Evolutionary conservation across 2,329 filamentous ascomycete genomes (phyloP).

Genomic region (Pseudocercospora crystallina): DNA sequence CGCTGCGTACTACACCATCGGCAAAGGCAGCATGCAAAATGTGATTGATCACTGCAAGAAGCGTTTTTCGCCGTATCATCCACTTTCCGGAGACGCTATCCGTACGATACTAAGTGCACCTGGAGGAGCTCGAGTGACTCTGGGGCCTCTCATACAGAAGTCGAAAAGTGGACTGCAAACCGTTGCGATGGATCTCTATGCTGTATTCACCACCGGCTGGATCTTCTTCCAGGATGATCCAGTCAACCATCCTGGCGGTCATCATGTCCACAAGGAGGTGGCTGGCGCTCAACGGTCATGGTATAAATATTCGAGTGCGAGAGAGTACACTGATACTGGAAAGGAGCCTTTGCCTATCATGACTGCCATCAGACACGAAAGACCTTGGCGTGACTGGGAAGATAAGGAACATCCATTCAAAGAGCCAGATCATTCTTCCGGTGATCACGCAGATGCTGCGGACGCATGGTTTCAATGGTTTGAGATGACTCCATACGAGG

Average conservation of each 20-base stretch:
- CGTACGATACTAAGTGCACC: slow-evolving; percentile 28
- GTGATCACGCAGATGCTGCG: slow-evolving; percentile 32
- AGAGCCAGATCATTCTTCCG: slow-evolving; percentile 24
- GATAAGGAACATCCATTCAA: slow-evolving; percentile 31
- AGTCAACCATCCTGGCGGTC: slow-evolving; percentile 21
- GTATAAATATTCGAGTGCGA: slow-evolving; percentile 32
- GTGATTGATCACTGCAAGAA: slow-evolving; percentile 37
- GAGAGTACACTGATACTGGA: slow-evolving; percentile 28
- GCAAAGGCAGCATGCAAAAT: slow-evolving; percentile 27
- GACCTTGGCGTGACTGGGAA: slow-evolving; percentile 32
- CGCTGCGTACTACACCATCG: slow-evolving; percentile 36
- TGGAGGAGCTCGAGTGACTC: slow-evolving; percentile 29
- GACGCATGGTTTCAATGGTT: slow-evolving; percentile 42
- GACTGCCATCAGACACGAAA: slow-evolving; percentile 31
- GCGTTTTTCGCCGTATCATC: slow-evolving; percentile 34
- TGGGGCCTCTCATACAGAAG: slow-evolving; percentile 35
- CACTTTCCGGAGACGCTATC: slow-evolving; percentile 36
- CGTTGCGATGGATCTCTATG: slow-evolving; percentile 36
- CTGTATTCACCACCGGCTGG: slow-evolving; percentile 34
- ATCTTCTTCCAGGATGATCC: slow-evolving; percentile 34
- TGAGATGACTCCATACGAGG: slow-evolving; percentile 37
- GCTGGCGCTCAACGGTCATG: slow-evolving; percentile 27
- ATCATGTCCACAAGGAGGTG: slow-evolving; percentile 23
- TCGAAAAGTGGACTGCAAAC: slow-evolving; percentile 31
- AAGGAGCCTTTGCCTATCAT: slow-evolving; percentile 30